These are phyloP conservation scores for Aureobasidium zeae DNA, from an alignment of 2,329 filamentous ascomycete genomes.

Conservation along the genomic window DNA sequence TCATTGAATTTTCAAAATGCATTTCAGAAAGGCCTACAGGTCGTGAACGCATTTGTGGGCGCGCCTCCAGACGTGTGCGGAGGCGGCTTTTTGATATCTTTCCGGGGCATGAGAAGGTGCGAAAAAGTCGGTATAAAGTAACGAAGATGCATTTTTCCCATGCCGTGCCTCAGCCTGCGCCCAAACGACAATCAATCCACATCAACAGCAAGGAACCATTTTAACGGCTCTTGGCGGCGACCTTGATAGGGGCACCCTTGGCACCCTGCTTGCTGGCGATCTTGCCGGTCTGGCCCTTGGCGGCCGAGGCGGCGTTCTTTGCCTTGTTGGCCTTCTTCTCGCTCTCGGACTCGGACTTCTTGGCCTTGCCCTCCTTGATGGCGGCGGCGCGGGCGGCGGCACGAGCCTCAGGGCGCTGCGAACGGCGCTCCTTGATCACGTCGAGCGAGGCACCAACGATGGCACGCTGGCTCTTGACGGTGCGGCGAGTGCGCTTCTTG, in stretches of 20 bases:
- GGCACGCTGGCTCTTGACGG: conserved; percentile 96
- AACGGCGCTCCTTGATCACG: conserved; percentile 98
- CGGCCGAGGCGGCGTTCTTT: conserved; percentile 66
- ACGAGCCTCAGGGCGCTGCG: conserved; percentile 90
- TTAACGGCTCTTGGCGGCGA: conserved; percentile 16
- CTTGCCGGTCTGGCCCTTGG: conserved; percentile 68
- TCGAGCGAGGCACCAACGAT: conserved; percentile 99
- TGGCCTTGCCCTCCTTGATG: conserved; percentile 98
- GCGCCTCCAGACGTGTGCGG: conserved; percentile 15
- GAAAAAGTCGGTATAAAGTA: conserved; percentile 15
- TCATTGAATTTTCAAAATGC: conserved; percentile 15
- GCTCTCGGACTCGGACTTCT: conserved; percentile 79
- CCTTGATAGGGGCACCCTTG: conserved; percentile 58
- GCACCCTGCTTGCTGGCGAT: conserved; percentile 95
- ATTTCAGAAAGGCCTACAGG: conserved; percentile 16
- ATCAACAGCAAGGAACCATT: conserved; percentile 5
- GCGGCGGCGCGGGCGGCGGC: conserved; percentile 78
- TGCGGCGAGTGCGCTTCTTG: conserved; percentile 98
- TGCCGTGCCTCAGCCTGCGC: conserved; percentile 18
- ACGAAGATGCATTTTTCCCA: conserved; percentile 15
- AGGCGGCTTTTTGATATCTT: conserved; percentile 14
- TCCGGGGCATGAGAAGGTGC: conserved; percentile 12
- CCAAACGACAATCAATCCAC: conserved; percentile 16
- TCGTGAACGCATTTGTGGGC: conserved; percentile 16
- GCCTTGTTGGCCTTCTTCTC: conserved; percentile 99